Evolutionary conservation across 2,329 filamentous ascomycete species (phyloP), one percentile per base, ranked within the genome.

Genomic region (Conoideocrella luteorostrata): DNA sequence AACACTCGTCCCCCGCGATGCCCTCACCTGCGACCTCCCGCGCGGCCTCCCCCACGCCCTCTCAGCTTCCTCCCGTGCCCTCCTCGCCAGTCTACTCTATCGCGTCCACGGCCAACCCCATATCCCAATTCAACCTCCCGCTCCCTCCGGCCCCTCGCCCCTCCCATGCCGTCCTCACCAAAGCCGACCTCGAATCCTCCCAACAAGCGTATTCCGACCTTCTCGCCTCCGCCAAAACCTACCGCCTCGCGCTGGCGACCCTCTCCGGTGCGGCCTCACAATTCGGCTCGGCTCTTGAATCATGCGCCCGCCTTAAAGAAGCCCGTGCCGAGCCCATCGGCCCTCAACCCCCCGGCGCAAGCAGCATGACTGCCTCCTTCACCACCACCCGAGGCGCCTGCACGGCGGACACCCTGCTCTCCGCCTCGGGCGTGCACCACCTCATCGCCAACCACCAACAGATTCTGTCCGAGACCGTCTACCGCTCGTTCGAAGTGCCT

Each of bases 371-470:
- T 41, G 67, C 67, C 49, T 70, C 68, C 59, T 76, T 75, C 59
- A 70, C 69, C 18, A 64, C 62, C 34, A 62, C 65, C 35, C 24
- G 39, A 41, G 69, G 70, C 35, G 64, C 69, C 28, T 83, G 79
- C 63, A 84, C 80, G 1, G 80, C 80, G 13, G 79, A 84, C 61
- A 70, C 72, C 42, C 67, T 85, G 35, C 66, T 85, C 47, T 72
- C 77, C 23, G 76, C 79, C 11, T 76, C 77, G 26, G 81, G 81
- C 28, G 71, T 84, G 32, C 81, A 85, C 57, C 78, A 84, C 54
- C 70, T 85, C 17, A 69, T 84, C 46, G 80, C 80, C 36, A 85
- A 84, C 63, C 81, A 85, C 66, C 78, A 83, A 59, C 79, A 84
- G 56, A 84, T 85, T 53, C 71, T 85, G 4, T 78, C 73, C 50